Base-by-base conservation (phyloP, 1,284 basidiomycete genomes). In the Vanrija sp. region DNA sequence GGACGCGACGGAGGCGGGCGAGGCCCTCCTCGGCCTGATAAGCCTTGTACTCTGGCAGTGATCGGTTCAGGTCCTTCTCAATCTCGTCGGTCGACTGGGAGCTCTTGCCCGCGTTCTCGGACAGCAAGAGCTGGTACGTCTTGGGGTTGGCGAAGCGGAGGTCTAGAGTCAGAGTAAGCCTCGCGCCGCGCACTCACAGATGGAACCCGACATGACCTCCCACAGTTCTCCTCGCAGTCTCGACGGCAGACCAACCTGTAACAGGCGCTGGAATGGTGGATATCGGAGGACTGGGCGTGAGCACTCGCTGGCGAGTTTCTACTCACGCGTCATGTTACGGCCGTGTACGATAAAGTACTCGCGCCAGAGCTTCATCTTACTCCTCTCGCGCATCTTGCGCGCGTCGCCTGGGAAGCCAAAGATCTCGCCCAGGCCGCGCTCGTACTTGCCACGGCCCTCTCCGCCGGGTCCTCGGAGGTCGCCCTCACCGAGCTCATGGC, bases 51-150 rank as follows among this genome's bases (percentile, higher is more conserved):
- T 97, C 94, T 0, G 93, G 93, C 55, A 97, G 77, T 76, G 89
- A 92, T 19, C 96, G 83, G 76, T 97, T 95, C 38, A 99, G 77
- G 72, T 99, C 96, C 77, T 99, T 99, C 77, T 98, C 96, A 47
- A 99, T 99, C 72, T 99, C 96, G 72, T 99, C 96, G 0, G 95
- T 96, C 65, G 90, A 93, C 8, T 88, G 88, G 49, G 83, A 93
- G 20, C 84, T 85, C 55, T 86, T 82, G 12, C 90, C 93, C 52
- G 82, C 81, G 72, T 95, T 87, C 49, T 90, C 85, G 48, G 84
- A 82, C 8, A 97, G 77, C 24, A 98, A 80, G 5, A 81, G 79
- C n/a, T 85, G 80, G 72, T 97, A 99, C 61, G 84, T 81, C 18
- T 93, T 89, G 1, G 89, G 90, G 61, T 96, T 87, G 43, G 85